A percentile compares a stretch with the other conserved stretches of the same genome.
Evolutionary conservation across 306 rosid genomes (phyloP).

Genomic region (Urtica urens): DNA sequence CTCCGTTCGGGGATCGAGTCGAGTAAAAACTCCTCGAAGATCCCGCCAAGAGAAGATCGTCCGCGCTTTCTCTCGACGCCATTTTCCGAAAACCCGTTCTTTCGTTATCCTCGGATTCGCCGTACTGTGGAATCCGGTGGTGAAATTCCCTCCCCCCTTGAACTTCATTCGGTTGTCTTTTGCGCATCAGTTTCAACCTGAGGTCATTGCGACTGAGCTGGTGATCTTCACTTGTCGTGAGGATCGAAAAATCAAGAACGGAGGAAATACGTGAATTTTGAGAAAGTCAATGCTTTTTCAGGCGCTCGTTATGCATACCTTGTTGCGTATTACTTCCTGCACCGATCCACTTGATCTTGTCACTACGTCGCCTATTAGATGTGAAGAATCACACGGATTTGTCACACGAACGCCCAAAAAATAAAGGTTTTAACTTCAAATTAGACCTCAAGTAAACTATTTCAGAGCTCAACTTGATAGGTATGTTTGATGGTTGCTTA

Average conservation of each 20-base stretch:
- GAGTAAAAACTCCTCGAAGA: slow-evolving; percentile 20
- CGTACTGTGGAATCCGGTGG: slow-evolving; percentile 16
- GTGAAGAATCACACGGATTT: slow-evolving; percentile 5
- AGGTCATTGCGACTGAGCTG: slow-evolving; percentile 40
- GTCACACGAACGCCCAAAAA: too few relatives aligned
- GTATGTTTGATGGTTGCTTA: too few relatives aligned
- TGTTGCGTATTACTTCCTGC: slow-evolving; percentile 11
- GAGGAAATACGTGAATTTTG: not conserved
- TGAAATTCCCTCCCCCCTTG: slow-evolving; percentile 19
- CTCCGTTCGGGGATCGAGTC: slow-evolving; percentile 17
- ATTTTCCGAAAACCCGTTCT: slow-evolving; percentile 10
- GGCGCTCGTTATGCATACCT: slow-evolving; percentile 29
- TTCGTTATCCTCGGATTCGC: slow-evolving; percentile 22
- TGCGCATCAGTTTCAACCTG: slow-evolving; percentile 39
- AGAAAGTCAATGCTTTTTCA: not conserved
- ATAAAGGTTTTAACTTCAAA: too few relatives aligned
- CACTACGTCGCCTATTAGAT: slow-evolving; percentile 37
- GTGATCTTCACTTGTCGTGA: slow-evolving; percentile 21
- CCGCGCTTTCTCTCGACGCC: slow-evolving; percentile 23
- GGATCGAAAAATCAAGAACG: slow-evolving; percentile 12
- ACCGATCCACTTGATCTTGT: slow-evolving; percentile 18
- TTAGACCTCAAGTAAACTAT: too few relatives aligned
- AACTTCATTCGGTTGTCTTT: slow-evolving; percentile 25
- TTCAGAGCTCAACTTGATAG: too few relatives aligned
- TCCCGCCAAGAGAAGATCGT: slow-evolving; percentile 22